Evolutionary conservation across 495 filamentous ascomycete genomes (phyloP), one percentile per base, ranked within the genome.

Genomic region (Aspergillus egyptiacus): DNA sequence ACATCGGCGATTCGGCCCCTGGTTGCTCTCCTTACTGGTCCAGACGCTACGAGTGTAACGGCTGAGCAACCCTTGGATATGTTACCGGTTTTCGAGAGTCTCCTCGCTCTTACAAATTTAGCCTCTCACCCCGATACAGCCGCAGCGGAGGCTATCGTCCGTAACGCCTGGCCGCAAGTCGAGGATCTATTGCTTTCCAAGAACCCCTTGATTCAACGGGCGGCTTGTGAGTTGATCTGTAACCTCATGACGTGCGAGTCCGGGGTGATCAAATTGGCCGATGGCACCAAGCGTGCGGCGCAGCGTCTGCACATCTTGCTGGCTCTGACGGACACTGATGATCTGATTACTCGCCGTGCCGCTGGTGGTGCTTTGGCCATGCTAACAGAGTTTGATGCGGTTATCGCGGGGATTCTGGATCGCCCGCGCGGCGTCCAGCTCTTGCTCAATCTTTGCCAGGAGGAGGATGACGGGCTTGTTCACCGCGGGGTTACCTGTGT

Each of bases 51-150:
- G 0, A 59, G 55, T 15, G 40, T 71, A 30, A 68, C 74, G 1
- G 62, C 66, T 17, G 78, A 83, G 18, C 84, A 86, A 11, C 77
- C 80, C 1, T 79, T 84, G 35, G 83, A 91, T 61, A 82, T 96
- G n/a, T 76, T 96, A 6, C 88, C 91, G 0, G 79, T 84, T 3
- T 98, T 96, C 59, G 93, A 98, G 61, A 77, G 85, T 2, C 75
- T 97, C 11, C 80, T 97, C 47, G 94, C 93, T 2, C 78, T 98
- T 23, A 96, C 93, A 1, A 98, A 98, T 57, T 77, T 97, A 6
- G 93, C 91, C 1, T 91, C 89, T 0, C 81, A 82, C 13, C 78
- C 84, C 22, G 78, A 88, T 59, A 74, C 78, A 27, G 72, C 83
- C 9, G 82, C 85, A 1, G 75, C 86, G 5, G 76, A 79, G 38